Base-by-base conservation (phyloP, 148 eudicot genomes). In the Vaccinium macrocarpon region DNA sequence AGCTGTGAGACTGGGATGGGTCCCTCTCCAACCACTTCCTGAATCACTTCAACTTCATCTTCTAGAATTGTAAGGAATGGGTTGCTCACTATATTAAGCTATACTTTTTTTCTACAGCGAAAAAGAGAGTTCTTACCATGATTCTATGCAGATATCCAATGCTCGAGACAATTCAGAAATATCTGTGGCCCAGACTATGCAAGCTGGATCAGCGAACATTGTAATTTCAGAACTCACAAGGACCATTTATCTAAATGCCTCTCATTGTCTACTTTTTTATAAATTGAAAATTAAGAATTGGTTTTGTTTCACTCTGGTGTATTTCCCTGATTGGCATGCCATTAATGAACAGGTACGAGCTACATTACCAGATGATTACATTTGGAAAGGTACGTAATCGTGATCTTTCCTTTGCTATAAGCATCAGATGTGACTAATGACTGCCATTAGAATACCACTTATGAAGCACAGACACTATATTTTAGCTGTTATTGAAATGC, bases 301-400 rank as follows among this genome's bases (percentile, higher is more conserved):
- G 25, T 0, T 52, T 57, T 29, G 52, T 77, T 57, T 83, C 75
- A 55, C 55, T 42, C 51, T 52, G 19, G 19, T 76, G 71, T 55
- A 52, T 75, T 77, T 64, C 21, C n/a, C 86, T 84, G 82, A 87
- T 81, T 72, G 78, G 57, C 76, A 42, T 79, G 74, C 77, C 76
- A 23, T 86, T 25, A 57, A 66, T 49, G 38, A 79, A 64, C 87
- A 92, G 95, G 87, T 93, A 92, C 50, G 96, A 93, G 86, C 88
- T 93, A 68, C 96, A 93, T 86, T 93, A 93, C 85, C 96, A 93
- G 86, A 89, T 93, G 87, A 93, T 93, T 64, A 93, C 96, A 49
- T 93, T 93, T 88, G 96, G 96, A 85, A 93, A 93, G 94, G 96
- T 91, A 90, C 18, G 84, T 49, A 53, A 81, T 19, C 27, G 52